phyloP scores from a whole-genome alignment of 2,329 filamentous ascomycete species.

The Botrytis porri region DNA sequence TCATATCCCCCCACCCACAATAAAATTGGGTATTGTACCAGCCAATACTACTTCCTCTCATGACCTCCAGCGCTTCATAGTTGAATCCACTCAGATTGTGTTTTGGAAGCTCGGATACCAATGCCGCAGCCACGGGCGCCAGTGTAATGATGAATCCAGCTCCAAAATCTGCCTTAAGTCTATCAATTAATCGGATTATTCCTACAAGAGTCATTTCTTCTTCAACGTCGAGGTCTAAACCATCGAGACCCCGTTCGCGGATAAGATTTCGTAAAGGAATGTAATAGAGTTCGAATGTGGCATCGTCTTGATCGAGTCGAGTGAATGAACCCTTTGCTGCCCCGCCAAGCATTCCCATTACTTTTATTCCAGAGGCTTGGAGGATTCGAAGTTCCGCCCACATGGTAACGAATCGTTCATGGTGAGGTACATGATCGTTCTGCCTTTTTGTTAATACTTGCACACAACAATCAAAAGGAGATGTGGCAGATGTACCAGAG shows the following conservation, averaged over 20 bases:
- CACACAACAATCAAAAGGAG: conserved; percentile 63
- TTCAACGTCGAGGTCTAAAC: conserved; percentile 77
- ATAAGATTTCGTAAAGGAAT: conserved; percentile 64
- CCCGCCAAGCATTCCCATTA: conserved; percentile 85
- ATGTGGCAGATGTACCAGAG: conserved; percentile 55
- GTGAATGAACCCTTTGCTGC: conserved; percentile 73
- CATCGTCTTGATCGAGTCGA: conserved; percentile 53
- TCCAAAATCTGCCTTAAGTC: conserved; percentile 67
- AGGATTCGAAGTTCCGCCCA: conserved; percentile 76
- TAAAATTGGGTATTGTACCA: conserved; percentile 97
- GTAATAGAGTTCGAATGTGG: conserved; percentile 72
- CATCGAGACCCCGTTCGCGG: conserved; percentile 58
- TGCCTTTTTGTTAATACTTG: conserved; percentile 53
- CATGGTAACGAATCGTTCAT: conserved; percentile 65
- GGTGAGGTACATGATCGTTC: conserved; percentile 73
- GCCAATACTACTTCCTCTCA: conserved; percentile 62
- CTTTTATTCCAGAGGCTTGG: conserved; percentile 70
- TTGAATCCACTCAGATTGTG: conserved; percentile 79
- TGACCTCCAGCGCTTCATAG: conserved; percentile 70
- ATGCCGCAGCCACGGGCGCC: conserved; percentile 75
- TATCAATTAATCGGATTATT: conserved; percentile 64
- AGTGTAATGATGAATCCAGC: conserved; percentile 71
- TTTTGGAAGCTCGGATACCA: conserved; percentile 52
- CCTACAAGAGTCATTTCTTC: conserved; percentile 68
- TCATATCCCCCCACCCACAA: conserved; percentile 65